These are phyloP conservation scores for Exserohilum turcica DNA, from an alignment of 2,329 filamentous ascomycete species.

Conservation along the genomic window DNA sequence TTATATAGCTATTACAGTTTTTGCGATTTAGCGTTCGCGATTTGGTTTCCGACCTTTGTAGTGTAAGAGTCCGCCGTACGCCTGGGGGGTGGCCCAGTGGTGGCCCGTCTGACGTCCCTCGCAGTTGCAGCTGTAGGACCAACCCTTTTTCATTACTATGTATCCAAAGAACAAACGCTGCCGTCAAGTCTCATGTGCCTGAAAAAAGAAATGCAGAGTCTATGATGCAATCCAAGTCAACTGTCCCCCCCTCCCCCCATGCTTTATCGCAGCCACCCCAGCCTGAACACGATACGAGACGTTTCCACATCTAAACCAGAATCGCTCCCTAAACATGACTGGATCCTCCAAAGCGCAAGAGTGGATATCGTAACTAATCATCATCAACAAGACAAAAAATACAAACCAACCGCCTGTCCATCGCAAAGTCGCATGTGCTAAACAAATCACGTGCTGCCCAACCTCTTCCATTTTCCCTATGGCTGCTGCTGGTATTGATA, in stretches of 20 bases:
- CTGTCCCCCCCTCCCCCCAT: constrained; percentile 1
- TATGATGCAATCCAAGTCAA: background rate
- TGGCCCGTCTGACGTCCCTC: no score
- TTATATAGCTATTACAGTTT: no score
- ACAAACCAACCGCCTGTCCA: background rate
- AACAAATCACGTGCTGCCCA: background rate
- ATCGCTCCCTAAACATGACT: constrained; percentile 4
- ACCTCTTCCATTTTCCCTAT: constrained; percentile 14
- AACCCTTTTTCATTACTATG: background rate
- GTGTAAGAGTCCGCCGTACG: no score
- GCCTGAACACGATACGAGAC: background rate
- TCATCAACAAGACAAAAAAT: constrained; percentile 1
- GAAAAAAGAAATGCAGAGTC: background rate
- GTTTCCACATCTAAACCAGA: constrained; percentile 2
- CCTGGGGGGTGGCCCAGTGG: no score
- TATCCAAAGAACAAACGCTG: background rate
- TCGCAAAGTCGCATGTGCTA: background rate
- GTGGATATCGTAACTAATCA: constrained; percentile 15
- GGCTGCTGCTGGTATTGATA: constrained; percentile 38
- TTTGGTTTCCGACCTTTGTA: no score
- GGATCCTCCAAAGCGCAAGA: constrained; percentile 5
- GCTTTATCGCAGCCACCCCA: constrained; percentile 4
- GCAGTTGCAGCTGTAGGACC: background rate
- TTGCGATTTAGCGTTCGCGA: no score
- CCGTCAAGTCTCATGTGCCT: background rate